Percentiles rank a stretch among this genome's conserved stretches.
These are phyloP conservation scores for Nymphaea thermarum DNA, from an alignment of 164 flowering plant genomes.

Conservation along the genomic window DNA sequence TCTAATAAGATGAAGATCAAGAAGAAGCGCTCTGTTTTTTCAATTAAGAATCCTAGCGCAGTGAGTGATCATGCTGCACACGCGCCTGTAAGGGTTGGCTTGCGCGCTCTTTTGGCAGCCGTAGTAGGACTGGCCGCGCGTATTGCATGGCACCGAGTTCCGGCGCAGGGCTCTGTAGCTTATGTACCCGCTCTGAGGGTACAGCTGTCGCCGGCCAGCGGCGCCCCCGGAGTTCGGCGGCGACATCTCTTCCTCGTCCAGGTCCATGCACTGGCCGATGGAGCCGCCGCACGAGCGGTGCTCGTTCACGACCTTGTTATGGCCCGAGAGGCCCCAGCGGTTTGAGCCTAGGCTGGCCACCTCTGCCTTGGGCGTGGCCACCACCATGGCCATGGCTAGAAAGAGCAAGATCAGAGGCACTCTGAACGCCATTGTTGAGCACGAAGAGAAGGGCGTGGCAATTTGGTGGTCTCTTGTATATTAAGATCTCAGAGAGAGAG, in stretches of 20 bases:
- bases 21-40: not conserved
- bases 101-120: constrained; percentile 41
- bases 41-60: constrained; percentile 17
- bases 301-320: not conserved
- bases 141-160: constrained; percentile 51
- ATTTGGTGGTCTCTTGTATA: not conserved
- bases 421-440: not conserved
- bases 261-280: constrained; percentile 30
- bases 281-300: constrained; percentile 23
- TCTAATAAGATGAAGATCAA: not conserved
- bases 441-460: not conserved
- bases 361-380: not conserved
- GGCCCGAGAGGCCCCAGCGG: not conserved
- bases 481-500: not conserved
- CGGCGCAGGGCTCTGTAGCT: constrained; percentile 60
- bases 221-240: constrained; percentile 23
- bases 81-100: constrained; percentile 65
- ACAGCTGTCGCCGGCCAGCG: constrained; percentile 40
- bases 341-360: not conserved
- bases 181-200: constrained; percentile 28
- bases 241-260: constrained; percentile 17
- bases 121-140: constrained; percentile 64
- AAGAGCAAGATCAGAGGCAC: not conserved
- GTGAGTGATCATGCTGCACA: constrained; percentile 44
- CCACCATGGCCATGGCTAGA: not conserved